Percentiles rank a stretch among this genome's conserved stretches.
phyloP scores from a whole-genome alignment of 2,329 filamentous ascomycete genomes.

The Zalaria sp. region DNA sequence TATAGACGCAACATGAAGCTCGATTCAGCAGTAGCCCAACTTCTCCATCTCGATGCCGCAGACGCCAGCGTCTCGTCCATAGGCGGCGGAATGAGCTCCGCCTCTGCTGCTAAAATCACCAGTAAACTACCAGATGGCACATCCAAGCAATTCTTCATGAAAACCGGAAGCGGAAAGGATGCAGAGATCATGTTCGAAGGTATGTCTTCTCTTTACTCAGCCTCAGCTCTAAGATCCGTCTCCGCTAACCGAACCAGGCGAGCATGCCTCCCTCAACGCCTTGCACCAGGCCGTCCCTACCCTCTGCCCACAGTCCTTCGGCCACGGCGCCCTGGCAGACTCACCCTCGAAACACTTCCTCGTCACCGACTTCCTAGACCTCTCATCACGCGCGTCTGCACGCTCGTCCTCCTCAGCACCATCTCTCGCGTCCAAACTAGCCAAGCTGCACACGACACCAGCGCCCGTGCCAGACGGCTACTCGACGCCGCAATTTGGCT shows the following conservation, averaged over 20 bases:
- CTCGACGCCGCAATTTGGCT: slow-evolving; percentile 58
- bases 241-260: slow-evolving; percentile 36
- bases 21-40: slow-evolving; percentile 48
- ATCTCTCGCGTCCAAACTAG: slow-evolving; percentile 62
- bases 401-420: slow-evolving; percentile 21
- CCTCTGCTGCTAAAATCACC: slow-evolving; percentile 50
- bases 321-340: slow-evolving; percentile 47
- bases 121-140: slow-evolving; percentile 32
- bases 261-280: slow-evolving; percentile 72
- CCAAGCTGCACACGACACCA: slow-evolving; percentile 61
- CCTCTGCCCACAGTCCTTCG: slow-evolving; percentile 63
- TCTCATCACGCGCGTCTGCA: slow-evolving; percentile 26
- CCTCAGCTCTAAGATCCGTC: too few relatives aligned
- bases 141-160: slow-evolving; percentile 53
- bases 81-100: slow-evolving; percentile 48
- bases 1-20: slow-evolving; percentile 29
- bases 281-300: slow-evolving; percentile 58
- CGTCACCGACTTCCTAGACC: slow-evolving; percentile 68
- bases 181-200: slow-evolving; percentile 56
- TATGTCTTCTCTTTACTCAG: slow-evolving; percentile 2
- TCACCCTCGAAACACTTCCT: slow-evolving; percentile 37
- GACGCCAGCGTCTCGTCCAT: slow-evolving; percentile 43
- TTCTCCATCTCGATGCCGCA: slow-evolving; percentile 44
- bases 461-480: slow-evolving; percentile 50
- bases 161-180: slow-evolving; percentile 47